Evolutionary conservation across 371 early-diverging fungal species (phyloP).

Genomic region (Mortierella sp.): DNA sequence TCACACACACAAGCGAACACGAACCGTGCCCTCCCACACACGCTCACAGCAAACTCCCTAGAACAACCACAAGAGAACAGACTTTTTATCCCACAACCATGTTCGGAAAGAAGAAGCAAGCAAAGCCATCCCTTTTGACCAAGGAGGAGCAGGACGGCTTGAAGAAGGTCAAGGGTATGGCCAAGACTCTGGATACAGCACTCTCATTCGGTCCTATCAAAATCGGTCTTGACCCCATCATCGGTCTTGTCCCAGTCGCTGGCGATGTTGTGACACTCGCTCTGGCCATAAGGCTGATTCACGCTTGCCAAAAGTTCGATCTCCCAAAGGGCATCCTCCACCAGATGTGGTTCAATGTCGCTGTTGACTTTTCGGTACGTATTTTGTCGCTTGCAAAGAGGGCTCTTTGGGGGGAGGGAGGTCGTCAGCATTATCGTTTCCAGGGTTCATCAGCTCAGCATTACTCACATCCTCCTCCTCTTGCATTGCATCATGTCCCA

Average conservation of each 20-base stretch:
- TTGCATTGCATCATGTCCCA: neutral
- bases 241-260: conserved; percentile 44
- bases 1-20: no score
- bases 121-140: conserved; percentile 2
- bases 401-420: no score
- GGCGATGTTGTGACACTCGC: conserved; percentile 26
- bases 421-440: no score
- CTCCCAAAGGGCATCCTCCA: conserved; percentile 26
- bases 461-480: neutral
- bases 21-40: no score
- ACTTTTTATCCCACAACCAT: no score
- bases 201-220: conserved; percentile 27
- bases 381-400: neutral
- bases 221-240: conserved; percentile 48
- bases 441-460: no score
- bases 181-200: conserved; percentile 42
- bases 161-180: conserved; percentile 30
- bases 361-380: conserved; percentile 40
- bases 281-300: conserved; percentile 24
- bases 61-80: no score
- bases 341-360: conserved; percentile 40
- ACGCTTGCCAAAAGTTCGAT: conserved; percentile 41
- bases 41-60: no score
- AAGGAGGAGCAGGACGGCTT: conserved; percentile 20
- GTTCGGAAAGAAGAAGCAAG: no score